Percentiles rank a stretch among this genome's conserved stretches.
Evolutionary conservation across 2,329 filamentous ascomycete species (phyloP).

Genomic region (Tolypocladium sp.): DNA sequence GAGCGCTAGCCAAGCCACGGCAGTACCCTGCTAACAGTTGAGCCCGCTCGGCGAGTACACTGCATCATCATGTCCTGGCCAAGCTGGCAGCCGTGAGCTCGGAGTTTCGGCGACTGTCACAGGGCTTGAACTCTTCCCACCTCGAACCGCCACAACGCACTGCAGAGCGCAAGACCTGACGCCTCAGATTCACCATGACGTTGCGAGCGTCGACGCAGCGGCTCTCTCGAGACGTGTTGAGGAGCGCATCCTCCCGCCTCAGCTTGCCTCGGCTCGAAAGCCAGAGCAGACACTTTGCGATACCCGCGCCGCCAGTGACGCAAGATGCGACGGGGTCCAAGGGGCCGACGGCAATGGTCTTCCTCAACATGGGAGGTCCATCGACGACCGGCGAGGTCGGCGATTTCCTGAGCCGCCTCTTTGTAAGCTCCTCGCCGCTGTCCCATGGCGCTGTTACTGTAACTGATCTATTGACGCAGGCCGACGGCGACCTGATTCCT

Average conservation of each 20-base stretch:
- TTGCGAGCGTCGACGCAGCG: constrained; percentile 19
- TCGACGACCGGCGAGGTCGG: constrained; percentile 81
- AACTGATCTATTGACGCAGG: constrained; percentile 35
- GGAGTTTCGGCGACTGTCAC: neutral
- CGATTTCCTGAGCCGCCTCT: constrained; percentile 81
- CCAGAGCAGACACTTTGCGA: constrained; percentile 25
- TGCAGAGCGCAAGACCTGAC: neutral
- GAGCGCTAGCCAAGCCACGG: neutral
- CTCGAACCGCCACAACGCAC: neutral
- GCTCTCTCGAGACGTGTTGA: constrained; percentile 17
- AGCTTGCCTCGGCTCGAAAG: constrained; percentile 18
- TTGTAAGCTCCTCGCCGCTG: constrained; percentile 50
- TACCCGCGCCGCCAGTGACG: constrained; percentile 62
- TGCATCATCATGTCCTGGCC: constrained; percentile 3
- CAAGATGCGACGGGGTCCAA: constrained; percentile 62
- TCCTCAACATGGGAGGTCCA: constrained; percentile 97
- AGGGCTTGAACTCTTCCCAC: neutral
- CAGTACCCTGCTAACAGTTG: neutral
- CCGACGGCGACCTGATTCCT: constrained; percentile 92
- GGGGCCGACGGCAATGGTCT: constrained; percentile 94
- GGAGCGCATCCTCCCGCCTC: constrained; percentile 15
- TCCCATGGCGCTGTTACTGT: neutral
- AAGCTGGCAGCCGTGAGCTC: neutral
- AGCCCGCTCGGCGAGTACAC: neutral
- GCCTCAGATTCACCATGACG: constrained; percentile 16